These are phyloP conservation scores for Geranium incanum DNA, from an alignment of 441 rosid genomes.

Conservation along the genomic window DNA sequence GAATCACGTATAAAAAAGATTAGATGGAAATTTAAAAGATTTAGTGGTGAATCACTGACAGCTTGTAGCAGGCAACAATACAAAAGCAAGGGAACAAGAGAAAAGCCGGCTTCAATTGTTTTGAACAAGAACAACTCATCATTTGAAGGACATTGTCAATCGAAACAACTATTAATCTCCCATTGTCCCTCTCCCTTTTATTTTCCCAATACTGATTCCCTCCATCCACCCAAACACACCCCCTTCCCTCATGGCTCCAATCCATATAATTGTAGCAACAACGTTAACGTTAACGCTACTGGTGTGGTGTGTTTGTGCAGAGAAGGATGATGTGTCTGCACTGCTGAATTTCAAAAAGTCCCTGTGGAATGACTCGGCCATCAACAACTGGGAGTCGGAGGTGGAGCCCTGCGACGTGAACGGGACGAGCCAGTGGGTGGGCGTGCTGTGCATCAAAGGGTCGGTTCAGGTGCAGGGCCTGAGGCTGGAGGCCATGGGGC, in stretches of 20 bases:
- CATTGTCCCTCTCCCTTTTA: background rate
- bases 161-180: background rate
- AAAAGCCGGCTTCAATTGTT: too few relatives aligned
- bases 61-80: too few relatives aligned
- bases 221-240: background rate
- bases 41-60: too few relatives aligned
- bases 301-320: background rate
- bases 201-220: background rate
- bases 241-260: too few relatives aligned
- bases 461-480: slow-evolving; percentile 31
- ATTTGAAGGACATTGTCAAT: background rate
- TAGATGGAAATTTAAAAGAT: too few relatives aligned
- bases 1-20: too few relatives aligned
- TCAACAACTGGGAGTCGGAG: slow-evolving; percentile 36
- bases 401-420: slow-evolving; percentile 31
- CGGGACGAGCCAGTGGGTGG: slow-evolving; percentile 38
- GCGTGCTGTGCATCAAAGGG: slow-evolving; percentile 37
- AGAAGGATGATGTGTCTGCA: background rate
- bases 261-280: too few relatives aligned
- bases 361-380: slow-evolving; percentile 22
- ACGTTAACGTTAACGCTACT: too few relatives aligned
- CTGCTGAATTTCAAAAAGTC: slow-evolving; percentile 49
- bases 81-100: too few relatives aligned
- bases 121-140: background rate
- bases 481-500: slow-evolving; percentile 47